Base-by-base conservation (phyloP, 192 early-diverging fungal species). In the Podila epicladia region DNA sequence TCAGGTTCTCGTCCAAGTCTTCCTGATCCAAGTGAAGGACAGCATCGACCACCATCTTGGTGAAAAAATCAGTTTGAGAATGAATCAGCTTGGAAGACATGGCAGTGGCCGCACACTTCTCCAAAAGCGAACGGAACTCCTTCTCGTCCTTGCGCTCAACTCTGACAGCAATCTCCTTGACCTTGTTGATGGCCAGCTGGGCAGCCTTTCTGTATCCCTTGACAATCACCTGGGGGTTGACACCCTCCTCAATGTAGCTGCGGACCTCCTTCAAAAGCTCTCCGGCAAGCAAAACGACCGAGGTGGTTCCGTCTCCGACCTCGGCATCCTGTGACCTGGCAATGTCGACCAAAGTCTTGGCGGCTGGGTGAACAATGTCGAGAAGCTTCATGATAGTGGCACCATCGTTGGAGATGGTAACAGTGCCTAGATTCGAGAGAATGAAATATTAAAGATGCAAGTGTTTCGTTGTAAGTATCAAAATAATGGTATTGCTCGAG, bases 11-110 rank as follows among this genome's bases (percentile, higher is more conserved):
- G 88, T 97, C 94, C 73, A 99, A 88, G 64, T 95, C 93, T 9
- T 95, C 95, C 85, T 98, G 97, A 86, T 99, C 98, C 79, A 99
- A 88, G 58, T 92, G 91, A 82, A 97, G 75, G 26, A 99, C 98
- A 38, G 98, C 95, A 82, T 99, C 95, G 24, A 99, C 98, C 9
- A 97, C 96, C 95, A 99, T 97, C 82, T 97, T 93, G 65, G 93
- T 97, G 82, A 99, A 99, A 80, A 99, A 99, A 29, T 96, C 94
- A 83, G 95, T 94, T 75, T 99, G 97, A 37, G 95, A 95, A 64
- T 96, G 94, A 73, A 99, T 97, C 60, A 99, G 82, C 88, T 99
- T 99, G 38, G 96, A 98, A 58, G 95, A 97, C 97, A 99, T 98
- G 84, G 95, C 95, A 4, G 98, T 99, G 26, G 91, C 89, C n/a